Base-by-base conservation (phyloP, 176 grass and related monocot genomes). In the Aegilops umbellulata region DNA sequence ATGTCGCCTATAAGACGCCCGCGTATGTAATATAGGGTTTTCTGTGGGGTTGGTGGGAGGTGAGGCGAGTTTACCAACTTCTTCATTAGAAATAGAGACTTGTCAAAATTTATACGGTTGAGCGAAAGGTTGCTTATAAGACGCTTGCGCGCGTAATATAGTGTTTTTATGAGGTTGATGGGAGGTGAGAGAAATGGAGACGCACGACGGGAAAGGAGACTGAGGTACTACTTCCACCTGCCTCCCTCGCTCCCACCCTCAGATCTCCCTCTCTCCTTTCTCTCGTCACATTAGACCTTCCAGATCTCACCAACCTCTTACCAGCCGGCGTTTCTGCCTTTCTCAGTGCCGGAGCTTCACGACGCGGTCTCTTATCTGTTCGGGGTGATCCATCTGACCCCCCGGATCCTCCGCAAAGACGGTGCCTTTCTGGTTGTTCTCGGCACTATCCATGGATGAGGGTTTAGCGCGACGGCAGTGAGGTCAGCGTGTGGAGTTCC, bases 211-310 rank as follows among this genome's bases (percentile, higher is more conserved):
- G 35, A 7, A 36, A 36, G 35, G 35, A 36, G 25, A 74, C 49
- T 41, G 78, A 64, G 76, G 88, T 86, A 71, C 83, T 82, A 89
- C 78, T 70, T 62, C 78, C 71, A 23, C 38, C 11, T 63, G 23
- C 32, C 67, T 44, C 26, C 88, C 8, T 19, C 35, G 35, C 35
- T 11, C 32, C 82, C 47, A 51, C 15, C 47, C 47, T 83, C 89
- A 94, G 89, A 87, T 94, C 89, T 91, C 46, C 15, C 9, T 36
- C 66, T 73, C 60, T 73, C 82, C 19, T 57, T 57, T 83, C 57
- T 51, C 62, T 84, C 74, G 68, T 76, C 80, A 31, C 92, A 91
- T 91, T 85, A 16, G 11, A 69, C 60, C 67, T 67, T 53, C 82
- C 64, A 67, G 81, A 85, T 83, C 88, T 87, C 77, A 57, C 68